These are phyloP conservation scores for Lycium ferocissimum DNA, from an alignment of 257 asterid genomes.

Conservation along the genomic window DNA sequence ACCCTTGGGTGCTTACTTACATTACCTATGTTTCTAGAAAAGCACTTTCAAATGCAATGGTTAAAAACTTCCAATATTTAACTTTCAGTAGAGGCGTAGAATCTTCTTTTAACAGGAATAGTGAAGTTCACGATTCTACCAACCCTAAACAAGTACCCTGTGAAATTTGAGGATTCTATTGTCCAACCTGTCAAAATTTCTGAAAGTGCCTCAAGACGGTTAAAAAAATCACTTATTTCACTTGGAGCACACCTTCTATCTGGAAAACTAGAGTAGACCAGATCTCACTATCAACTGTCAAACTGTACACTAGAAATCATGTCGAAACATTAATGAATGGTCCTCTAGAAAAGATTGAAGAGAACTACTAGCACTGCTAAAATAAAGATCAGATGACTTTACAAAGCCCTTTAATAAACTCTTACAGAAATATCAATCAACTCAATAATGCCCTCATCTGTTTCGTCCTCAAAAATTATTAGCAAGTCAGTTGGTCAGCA, in stretches of 20 bases:
- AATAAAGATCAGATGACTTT: not conserved
- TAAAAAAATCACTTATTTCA: not conserved
- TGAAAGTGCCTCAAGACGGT: not conserved
- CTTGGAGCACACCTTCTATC: not conserved
- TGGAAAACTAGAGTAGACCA: constrained; percentile 3
- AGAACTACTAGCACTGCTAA: not conserved
- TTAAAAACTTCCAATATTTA: not conserved
- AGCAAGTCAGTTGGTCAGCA: not conserved
- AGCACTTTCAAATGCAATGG: not conserved
- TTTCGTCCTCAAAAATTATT: not conserved
- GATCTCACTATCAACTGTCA: not conserved
- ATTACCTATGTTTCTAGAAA: not conserved
- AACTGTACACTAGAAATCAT: not conserved
- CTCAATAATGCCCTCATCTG: not conserved
- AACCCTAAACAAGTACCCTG: not conserved
- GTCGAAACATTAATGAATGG: not conserved
- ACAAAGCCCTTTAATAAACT: not conserved
- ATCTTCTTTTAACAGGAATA: not conserved
- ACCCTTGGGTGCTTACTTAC: too few species aligned
- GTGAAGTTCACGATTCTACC: not conserved
- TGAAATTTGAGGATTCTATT: not conserved
- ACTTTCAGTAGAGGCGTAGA: too few species aligned
- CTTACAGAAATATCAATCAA: not conserved
- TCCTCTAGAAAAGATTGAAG: not conserved
- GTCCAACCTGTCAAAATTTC: not conserved